Percentiles rank a stretch among this genome's conserved stretches.
Conservation (phyloP, 169 alveolate species). For the Plasmodium ovale region DNA sequence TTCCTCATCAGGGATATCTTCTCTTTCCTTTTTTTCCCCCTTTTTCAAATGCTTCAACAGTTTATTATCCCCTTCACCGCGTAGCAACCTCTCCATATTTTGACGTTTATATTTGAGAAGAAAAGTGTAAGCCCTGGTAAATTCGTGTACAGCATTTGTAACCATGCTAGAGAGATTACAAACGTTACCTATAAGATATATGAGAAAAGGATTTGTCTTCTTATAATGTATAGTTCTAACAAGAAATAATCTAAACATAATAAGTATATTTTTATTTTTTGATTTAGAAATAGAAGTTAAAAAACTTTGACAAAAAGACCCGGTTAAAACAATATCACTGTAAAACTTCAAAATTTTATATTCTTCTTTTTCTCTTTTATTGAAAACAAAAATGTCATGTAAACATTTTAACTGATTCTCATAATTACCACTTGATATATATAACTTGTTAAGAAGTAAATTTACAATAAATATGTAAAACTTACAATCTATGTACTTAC, state of each 20-base stretch:
- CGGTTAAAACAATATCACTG: conserved; percentile 53
- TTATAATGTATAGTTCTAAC: conserved; percentile 52
- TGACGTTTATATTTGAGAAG: conserved; percentile 9
- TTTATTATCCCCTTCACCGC: neutral
- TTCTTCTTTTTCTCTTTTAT: conserved; percentile 63
- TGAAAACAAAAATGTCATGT: conserved; percentile 30
- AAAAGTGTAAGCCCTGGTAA: conserved; percentile 68
- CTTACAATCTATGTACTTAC: conserved; percentile 44
- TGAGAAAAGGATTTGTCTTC: conserved; percentile 45
- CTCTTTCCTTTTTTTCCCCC: neutral
- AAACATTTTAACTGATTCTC: conserved; percentile 56
- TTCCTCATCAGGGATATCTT: neutral
- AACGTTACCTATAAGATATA: conserved; percentile 41
- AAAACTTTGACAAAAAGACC: conserved; percentile 41
- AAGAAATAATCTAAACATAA: conserved; percentile 43
- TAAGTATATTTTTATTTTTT: conserved; percentile 46
- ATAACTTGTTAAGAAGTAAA: conserved; percentile 22
- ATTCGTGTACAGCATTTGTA: conserved; percentile 47
- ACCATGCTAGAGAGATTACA: conserved; percentile 63
- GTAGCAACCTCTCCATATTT: neutral
- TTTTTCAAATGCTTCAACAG: neutral
- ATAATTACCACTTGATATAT: conserved; percentile 58
- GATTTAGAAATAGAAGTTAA: conserved; percentile 56
- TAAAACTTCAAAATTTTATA: conserved; percentile 53
- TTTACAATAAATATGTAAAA: conserved; percentile 52